A percentile compares a stretch with the other conserved stretches of the same genome.
These are phyloP conservation scores for Ceriops decandra DNA, from an alignment of 345 rosid species.

Conservation along the genomic window DNA sequence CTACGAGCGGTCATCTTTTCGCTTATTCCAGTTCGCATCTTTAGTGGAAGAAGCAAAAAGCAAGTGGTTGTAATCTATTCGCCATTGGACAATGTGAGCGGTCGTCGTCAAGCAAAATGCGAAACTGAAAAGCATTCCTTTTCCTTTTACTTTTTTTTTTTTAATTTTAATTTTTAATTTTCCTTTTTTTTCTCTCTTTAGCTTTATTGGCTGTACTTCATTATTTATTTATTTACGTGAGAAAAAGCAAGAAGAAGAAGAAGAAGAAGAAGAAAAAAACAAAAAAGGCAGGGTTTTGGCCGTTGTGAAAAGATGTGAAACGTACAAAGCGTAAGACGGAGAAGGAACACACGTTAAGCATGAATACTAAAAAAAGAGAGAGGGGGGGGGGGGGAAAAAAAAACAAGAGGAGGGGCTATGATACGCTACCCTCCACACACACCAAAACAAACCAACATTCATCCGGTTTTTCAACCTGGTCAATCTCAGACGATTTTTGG, in stretches of 20 bases:
- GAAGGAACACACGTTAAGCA: too few relatives aligned
- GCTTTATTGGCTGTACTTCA: conserved; percentile 1
- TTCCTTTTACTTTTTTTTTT: background rate
- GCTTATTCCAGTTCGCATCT: background rate
- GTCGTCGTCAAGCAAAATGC: too few relatives aligned
- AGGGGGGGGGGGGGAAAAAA: too few relatives aligned
- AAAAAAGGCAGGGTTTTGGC: conserved; percentile 23
- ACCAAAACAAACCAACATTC: background rate
- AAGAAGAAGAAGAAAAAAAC: too few relatives aligned
- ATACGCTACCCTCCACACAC: background rate
- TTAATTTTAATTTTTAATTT: too few relatives aligned
- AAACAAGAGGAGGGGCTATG: background rate
- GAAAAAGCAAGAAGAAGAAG: background rate
- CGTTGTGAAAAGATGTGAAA: conserved; percentile 26
- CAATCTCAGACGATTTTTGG: background rate
- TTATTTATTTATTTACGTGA: background rate
- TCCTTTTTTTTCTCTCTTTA: background rate
- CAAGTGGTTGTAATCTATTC: background rate
- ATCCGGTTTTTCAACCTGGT: background rate
- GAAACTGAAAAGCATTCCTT: background rate
- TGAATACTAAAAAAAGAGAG: background rate
- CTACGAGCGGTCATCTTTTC: background rate
- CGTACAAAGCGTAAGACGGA: background rate
- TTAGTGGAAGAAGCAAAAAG: conserved; percentile 3
- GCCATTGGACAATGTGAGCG: too few relatives aligned